Evolutionary conservation across 2,329 filamentous ascomycete genomes (phyloP), one percentile per base, ranked within the genome.

Genomic region (Paramyrothecium sp.): DNA sequence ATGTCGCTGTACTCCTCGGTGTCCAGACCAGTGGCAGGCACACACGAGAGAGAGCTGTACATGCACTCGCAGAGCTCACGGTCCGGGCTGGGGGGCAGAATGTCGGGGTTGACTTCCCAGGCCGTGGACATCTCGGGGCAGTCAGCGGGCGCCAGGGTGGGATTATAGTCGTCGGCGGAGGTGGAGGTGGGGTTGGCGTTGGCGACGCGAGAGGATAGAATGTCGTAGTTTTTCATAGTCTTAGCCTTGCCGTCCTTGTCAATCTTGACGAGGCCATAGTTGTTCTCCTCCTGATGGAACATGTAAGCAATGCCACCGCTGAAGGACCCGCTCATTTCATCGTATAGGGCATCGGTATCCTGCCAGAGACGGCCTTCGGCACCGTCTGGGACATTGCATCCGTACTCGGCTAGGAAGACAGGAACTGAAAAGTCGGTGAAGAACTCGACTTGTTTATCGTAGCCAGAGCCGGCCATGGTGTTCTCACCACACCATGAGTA

Each of bases 241-340:
- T 3, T 20, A n/a, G 13, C 2, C 20, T 33, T 33, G 16, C 30
- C 21, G 10, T 8, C 8, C 10, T 8, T 48, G 44, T 8, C 10
- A 48, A 19, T 10, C 8, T 10, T 67, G 62, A 67, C 67, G 79
- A 65, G 76, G 83, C 90, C 95, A 69, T 91, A 99, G 73, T 97
- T 80, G 80, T 98, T 98, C 53, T 69, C 78, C 75, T 97, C 93
- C 80, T 97, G 84, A 80, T 92, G 94, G 81, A 95, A 99, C 92
- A 97, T 96, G 85, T 98, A 99, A 73, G 98, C 92, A 64, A 99
- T 97, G 76, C 94, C 95, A 67, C 95, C 95, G 56, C 91, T 96
- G 86, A 95, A 95, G 69, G 97, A 91, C 11, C 76, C 75, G 23
- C 87, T 90, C 95, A 99, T 99, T 59, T 92, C 72, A 58, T 81